Percentiles rank a stretch among this genome's conserved stretches.
Conservation (phyloP, 2,329 filamentous ascomycete species). For the Fusarium mangiferae region DNA sequence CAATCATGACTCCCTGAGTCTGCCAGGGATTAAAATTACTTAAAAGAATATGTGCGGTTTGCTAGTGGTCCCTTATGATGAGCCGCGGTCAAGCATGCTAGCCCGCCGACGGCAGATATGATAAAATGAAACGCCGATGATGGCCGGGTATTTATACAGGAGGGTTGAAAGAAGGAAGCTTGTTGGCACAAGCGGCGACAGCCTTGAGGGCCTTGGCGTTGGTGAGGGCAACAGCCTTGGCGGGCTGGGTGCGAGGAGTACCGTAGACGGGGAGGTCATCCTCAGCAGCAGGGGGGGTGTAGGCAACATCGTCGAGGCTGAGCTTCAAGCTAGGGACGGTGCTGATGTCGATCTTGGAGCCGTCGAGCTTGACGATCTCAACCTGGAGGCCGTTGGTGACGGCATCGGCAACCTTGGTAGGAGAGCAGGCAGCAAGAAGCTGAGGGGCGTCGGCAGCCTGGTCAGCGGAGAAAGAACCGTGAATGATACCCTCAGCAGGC, state of each 20-base stretch:
- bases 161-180: conserved; percentile 34
- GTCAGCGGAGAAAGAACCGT: conserved; percentile 54
- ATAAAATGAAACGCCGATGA: conserved; percentile 22
- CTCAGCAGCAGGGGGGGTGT: conserved; percentile 40
- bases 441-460: conserved; percentile 72
- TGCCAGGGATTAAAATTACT: conserved; percentile 40
- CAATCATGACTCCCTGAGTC: conserved; percentile 35
- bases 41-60: conserved; percentile 39
- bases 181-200: conserved; percentile 29
- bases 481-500: conserved; percentile 46
- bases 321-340: conserved; percentile 51
- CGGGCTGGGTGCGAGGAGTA: conserved; percentile 25
- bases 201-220: conserved; percentile 33
- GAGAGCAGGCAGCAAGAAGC: conserved; percentile 54
- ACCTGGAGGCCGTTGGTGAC: conserved; percentile 46
- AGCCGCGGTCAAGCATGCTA: neutral
- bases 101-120: neutral
- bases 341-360: conserved; percentile 50
- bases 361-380: conserved; percentile 51
- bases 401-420: conserved; percentile 39
- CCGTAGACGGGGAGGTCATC: conserved; percentile 46
- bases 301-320: conserved; percentile 42
- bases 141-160: conserved; percentile 22
- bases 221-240: conserved; percentile 30
- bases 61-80: conserved; percentile 33